phyloP scores from a whole-genome alignment of 805 yeast genomes.

The Jamesozyma hellenica region DNA sequence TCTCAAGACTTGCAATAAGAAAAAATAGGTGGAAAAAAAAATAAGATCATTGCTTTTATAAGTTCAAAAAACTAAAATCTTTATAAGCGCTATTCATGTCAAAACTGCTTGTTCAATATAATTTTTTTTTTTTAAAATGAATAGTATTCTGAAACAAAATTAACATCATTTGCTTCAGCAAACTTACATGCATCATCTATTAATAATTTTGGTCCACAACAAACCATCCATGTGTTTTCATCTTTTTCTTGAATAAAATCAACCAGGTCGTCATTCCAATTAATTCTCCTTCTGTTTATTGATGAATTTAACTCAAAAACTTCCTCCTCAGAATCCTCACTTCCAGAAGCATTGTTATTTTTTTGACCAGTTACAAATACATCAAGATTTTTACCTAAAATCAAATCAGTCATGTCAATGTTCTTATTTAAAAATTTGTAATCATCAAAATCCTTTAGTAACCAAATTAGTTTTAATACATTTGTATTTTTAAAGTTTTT shows the following conservation, averaged over 20 bases:
- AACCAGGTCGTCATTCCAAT: constrained; percentile 21
- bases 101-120: no score
- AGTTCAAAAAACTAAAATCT: no score
- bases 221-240: constrained; percentile 21
- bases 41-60: no score
- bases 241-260: constrained; percentile 13
- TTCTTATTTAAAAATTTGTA: not conserved
- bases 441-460: constrained; percentile 32
- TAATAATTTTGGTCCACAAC: constrained; percentile 25
- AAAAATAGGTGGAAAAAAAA: no score
- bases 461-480: constrained; percentile 44
- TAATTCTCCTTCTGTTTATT: constrained; percentile 10
- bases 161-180: constrained; percentile 14
- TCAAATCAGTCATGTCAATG: not conserved
- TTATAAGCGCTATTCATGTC: no score
- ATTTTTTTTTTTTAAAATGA: constrained; percentile 14
- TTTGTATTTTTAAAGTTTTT: constrained; percentile 6
- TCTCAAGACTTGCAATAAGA: no score
- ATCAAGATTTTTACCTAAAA: not conserved
- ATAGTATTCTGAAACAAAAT: constrained; percentile 17
- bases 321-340: constrained; percentile 6
- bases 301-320: constrained; percentile 1
- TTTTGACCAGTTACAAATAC: not conserved
- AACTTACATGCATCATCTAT: constrained; percentile 13
- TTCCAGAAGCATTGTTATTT: not conserved